Evolutionary conservation across 2,329 filamentous ascomycete species (phyloP), one percentile per base, ranked within the genome.

Genomic region (Pseudocercospora crystallina): DNA sequence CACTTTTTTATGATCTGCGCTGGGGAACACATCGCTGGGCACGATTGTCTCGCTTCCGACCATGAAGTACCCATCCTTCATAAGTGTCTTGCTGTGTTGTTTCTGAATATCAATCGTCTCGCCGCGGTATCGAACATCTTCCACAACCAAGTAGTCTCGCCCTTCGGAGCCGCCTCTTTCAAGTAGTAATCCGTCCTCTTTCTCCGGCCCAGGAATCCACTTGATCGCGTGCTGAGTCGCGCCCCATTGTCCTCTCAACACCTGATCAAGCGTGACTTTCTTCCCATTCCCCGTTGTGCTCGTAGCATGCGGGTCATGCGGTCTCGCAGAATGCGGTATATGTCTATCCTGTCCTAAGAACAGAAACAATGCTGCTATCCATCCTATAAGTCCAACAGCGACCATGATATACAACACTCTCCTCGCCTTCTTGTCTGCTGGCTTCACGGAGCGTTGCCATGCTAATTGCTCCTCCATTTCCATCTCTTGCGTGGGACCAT

Each of bases 131-230:
- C 85, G 82, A 46, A 99, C 86, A 69, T 97, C 90, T 67, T 96
- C 87, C 1, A 96, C 89, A 1, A 94, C 82, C 47, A 99, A 74
- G 62, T 86, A 97, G 52, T 86, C 84, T 62, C 89, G 84, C 5
- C 79, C 83, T 1, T 69, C 65, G n/a, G 62, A 64, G 0, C 77
- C 80, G 43, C 78, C 83, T 63, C 81, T 79, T 70, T 96, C 87
- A 14, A 99, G 80, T 58, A 99, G 70, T 52, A 97, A 70, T 1
- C 94, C 94, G 66, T 99, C 94, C 66, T 90, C 84, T 11, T 85
- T 87, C 40, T 84, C 76, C 1, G 87, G 80, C 1, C 88, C 87
- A 29, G 80, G 78, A 43, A 94, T 86, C 89, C 89, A 95, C 58
- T 80, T 81, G 55, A 94, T 87, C 29, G 77, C 79, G 56, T 89